Percentiles rank a stretch among this genome's conserved stretches.
phyloP scores from a whole-genome alignment of 83 land plant species.

The Picea mariana region DNA sequence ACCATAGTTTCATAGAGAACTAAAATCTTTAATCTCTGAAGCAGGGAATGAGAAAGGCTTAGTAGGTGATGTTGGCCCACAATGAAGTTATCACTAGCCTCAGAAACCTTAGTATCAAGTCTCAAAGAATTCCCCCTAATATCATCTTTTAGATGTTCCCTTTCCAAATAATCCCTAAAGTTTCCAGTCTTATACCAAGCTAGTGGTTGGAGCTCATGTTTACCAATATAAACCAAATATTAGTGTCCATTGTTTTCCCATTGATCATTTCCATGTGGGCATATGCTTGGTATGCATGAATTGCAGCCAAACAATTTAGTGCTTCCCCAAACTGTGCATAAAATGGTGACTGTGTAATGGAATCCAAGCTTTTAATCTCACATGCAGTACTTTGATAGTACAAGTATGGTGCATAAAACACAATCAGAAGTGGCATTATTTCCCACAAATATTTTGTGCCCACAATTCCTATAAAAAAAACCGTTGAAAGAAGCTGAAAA shows the following conservation, averaged over 20 bases:
- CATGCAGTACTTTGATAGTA: slow-evolving; percentile 76
- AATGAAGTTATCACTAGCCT: slow-evolving; percentile 95
- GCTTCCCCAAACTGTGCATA: slow-evolving; percentile 96
- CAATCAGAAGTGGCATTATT: slow-evolving; percentile 84
- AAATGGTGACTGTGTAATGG: slow-evolving; percentile 36
- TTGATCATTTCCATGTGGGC: slow-evolving; percentile 83
- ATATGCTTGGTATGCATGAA: slow-evolving; percentile 94
- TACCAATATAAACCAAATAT: slow-evolving; percentile 70
- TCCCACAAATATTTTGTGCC: slow-evolving; percentile 93
- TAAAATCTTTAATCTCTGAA: slow-evolving; percentile 81
- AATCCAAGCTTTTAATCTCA: slow-evolving; percentile 85
- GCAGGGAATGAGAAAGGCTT: slow-evolving; percentile 87
- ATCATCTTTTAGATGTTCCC: slow-evolving; percentile 93
- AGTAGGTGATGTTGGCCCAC: slow-evolving; percentile 94
- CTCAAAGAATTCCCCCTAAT: slow-evolving; percentile 73
- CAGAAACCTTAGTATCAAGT: slow-evolving; percentile 88
- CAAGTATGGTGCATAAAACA: slow-evolving; percentile 81
- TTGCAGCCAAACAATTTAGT: slow-evolving; percentile 88
- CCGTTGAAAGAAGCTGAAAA: slow-evolving; percentile 81
- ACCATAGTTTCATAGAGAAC: slow-evolving; percentile 98
- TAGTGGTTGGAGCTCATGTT: slow-evolving; percentile 86
- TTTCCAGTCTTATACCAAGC: slow-evolving; percentile 80
- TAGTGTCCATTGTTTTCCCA: slow-evolving; percentile 92
- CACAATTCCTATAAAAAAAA: slow-evolving; percentile 89
- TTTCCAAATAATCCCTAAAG: slow-evolving; percentile 83